These are phyloP conservation scores for Amanita rubescens DNA, from an alignment of 768 basidiomycete species.

Conservation along the genomic window DNA sequence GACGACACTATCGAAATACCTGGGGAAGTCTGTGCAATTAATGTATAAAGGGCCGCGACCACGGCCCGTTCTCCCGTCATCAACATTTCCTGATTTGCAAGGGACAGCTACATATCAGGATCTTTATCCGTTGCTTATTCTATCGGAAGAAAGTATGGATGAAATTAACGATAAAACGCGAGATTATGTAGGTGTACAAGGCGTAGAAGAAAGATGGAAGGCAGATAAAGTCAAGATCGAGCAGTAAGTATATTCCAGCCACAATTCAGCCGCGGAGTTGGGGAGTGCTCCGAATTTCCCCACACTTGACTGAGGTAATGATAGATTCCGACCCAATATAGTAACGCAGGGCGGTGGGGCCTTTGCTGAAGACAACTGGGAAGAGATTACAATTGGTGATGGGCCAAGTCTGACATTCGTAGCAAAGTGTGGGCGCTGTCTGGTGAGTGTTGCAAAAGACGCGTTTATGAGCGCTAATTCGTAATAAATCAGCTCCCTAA, in stretches of 20 bases:
- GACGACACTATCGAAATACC: slow-evolving; percentile 49
- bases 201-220: slow-evolving; percentile 46
- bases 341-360: slow-evolving; percentile 59
- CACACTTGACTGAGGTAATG: slow-evolving; percentile 4
- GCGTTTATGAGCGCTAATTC: background rate
- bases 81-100: slow-evolving; percentile 48
- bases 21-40: slow-evolving; percentile 54
- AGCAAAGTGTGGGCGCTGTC: slow-evolving; percentile 62
- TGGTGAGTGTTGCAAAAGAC: slow-evolving; percentile 36
- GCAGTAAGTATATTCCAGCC: slow-evolving; percentile 33
- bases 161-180: slow-evolving; percentile 43
- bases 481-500: slow-evolving; percentile 40
- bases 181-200: slow-evolving; percentile 39
- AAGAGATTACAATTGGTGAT: slow-evolving; percentile 48
- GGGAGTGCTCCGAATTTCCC: slow-evolving; percentile 4
- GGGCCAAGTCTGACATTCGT: slow-evolving; percentile 49
- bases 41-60: slow-evolving; percentile 57
- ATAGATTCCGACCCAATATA: slow-evolving; percentile 74
- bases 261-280: background rate
- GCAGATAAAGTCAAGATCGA: slow-evolving; percentile 45
- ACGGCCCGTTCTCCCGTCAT: slow-evolving; percentile 44
- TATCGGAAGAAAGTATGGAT: slow-evolving; percentile 58
- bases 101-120: slow-evolving; percentile 60
- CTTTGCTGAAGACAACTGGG: slow-evolving; percentile 68
- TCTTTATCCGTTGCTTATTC: slow-evolving; percentile 59